Evolutionary conservation across 2,329 filamentous ascomycete species (phyloP).

Genomic region (Apiospora pterosperma): DNA sequence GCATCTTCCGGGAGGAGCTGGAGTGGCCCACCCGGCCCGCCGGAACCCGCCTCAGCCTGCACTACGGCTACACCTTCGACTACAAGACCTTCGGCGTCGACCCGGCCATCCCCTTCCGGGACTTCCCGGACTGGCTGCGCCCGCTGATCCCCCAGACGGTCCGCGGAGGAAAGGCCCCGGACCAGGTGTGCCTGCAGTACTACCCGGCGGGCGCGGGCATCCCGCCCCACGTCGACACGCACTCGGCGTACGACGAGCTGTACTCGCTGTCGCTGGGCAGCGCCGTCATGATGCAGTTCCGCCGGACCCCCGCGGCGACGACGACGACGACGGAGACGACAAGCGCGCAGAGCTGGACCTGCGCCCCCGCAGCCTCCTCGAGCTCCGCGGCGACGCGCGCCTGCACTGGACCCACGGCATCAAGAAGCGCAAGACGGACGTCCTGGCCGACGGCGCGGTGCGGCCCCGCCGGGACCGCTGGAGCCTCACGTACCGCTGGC

Average conservation of each 20-base stretch:
- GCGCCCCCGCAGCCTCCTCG: slow-evolving; percentile 45
- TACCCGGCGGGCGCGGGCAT: slow-evolving; percentile 59
- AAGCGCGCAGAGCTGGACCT: slow-evolving; percentile 42
- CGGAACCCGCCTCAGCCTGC: slow-evolving; percentile 44
- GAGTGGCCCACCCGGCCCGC: slow-evolving; percentile 40
- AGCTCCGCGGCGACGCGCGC: slow-evolving; percentile 46
- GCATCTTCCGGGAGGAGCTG: slow-evolving; percentile 41
- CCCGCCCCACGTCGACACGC: slow-evolving; percentile 59
- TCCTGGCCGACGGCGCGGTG: slow-evolving; percentile 40
- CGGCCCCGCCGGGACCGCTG: slow-evolving; percentile 42
- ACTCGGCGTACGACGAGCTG: slow-evolving; percentile 37
- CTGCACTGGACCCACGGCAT: slow-evolving; percentile 56
- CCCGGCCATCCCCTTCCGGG: slow-evolving; percentile 42
- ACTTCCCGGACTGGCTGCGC: slow-evolving; percentile 48
- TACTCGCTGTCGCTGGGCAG: slow-evolving; percentile 22
- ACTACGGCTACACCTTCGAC: slow-evolving; percentile 56
- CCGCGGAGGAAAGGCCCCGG: slow-evolving; percentile 39
- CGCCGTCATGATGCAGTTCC: slow-evolving; percentile 22
- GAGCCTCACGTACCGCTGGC: slow-evolving; percentile 55
- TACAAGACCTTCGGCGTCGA: slow-evolving; percentile 57
- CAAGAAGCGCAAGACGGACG: slow-evolving; percentile 49
- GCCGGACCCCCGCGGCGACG: neutral
- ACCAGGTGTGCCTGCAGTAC: slow-evolving; percentile 52
- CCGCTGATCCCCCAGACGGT: slow-evolving; percentile 41
- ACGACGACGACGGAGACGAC: neutral